Evolutionary conservation across 805 yeast species (phyloP).

Genomic region (Teunomyces lycoperdinae): DNA sequence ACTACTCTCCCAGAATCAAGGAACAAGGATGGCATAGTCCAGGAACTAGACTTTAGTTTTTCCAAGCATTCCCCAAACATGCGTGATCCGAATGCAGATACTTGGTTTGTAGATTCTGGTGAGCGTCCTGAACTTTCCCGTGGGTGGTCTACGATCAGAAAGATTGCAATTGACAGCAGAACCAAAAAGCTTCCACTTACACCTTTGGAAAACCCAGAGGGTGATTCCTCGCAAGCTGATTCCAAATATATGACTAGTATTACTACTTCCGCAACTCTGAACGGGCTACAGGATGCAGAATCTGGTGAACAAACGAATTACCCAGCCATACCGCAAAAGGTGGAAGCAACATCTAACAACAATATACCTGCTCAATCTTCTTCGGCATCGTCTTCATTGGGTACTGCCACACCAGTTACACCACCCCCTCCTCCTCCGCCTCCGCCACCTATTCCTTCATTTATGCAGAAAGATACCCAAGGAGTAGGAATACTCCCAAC

Average conservation of each 20-base stretch:
- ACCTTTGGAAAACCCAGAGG: neutral
- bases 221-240: neutral
- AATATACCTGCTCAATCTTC: neutral
- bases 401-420: neutral
- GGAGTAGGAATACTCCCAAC: neutral
- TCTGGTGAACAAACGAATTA: too few species aligned
- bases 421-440: conserved; percentile 7
- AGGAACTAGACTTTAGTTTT: conserved; percentile 10
- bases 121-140: neutral
- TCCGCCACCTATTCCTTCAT: neutral
- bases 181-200: neutral
- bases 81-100: neutral
- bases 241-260: neutral
- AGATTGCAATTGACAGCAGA: neutral
- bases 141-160: neutral
- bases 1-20: too few species aligned
- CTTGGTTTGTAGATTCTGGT: neutral
- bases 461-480: neutral
- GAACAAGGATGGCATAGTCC: conserved; percentile 7
- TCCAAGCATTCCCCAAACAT: neutral
- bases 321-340: too few species aligned
- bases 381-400: neutral
- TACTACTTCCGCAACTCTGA: neutral
- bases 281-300: neutral
- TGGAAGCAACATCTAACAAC: neutral